Conservation (phyloP, 495 filamentous ascomycete species). For the Aspergillus homomorphus region DNA sequence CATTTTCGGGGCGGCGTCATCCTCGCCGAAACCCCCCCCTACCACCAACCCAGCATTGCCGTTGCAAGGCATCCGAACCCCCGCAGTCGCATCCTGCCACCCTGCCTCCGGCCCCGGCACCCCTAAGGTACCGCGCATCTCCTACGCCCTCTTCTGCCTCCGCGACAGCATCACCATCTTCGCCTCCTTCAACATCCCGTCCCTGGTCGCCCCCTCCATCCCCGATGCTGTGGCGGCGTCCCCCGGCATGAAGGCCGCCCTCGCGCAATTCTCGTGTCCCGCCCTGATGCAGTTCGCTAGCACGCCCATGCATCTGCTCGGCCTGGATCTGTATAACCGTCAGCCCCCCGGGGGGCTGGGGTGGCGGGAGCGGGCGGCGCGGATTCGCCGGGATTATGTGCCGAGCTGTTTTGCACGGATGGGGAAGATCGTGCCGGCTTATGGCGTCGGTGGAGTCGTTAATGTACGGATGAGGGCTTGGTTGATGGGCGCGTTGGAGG, state of each 20-base stretch:
- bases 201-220: conserved; percentile 58
- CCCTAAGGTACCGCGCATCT: conserved; percentile 41
- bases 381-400: conserved; percentile 72
- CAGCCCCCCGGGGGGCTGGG: conserved; percentile 41
- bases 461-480: conserved; percentile 69
- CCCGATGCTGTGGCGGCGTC: conserved; percentile 47
- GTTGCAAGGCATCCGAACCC: conserved; percentile 50
- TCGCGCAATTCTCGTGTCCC: conserved; percentile 79
- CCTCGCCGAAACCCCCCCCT: conserved; percentile 7
- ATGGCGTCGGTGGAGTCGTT: conserved; percentile 87
- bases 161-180: conserved; percentile 92
- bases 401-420: conserved; percentile 77
- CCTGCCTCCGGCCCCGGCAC: conserved; percentile 12
- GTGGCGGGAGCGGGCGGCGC: conserved; percentile 57
- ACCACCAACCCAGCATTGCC: conserved; percentile 22
- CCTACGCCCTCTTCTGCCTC: conserved; percentile 75
- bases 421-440: conserved; percentile 89
- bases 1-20: conserved; percentile 62
- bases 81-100: conserved; percentile 24
- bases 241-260: conserved; percentile 52
- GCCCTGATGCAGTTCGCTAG: conserved; percentile 76
- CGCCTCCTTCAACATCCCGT: conserved; percentile 87
- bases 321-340: conserved; percentile 86
- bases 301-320: conserved; percentile 85
- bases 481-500: conserved; percentile 53